Evolutionary conservation across 228 moss, liverwort and hornwort genomes (phyloP).

Genomic region (Sphagnum magellanicum): DNA sequence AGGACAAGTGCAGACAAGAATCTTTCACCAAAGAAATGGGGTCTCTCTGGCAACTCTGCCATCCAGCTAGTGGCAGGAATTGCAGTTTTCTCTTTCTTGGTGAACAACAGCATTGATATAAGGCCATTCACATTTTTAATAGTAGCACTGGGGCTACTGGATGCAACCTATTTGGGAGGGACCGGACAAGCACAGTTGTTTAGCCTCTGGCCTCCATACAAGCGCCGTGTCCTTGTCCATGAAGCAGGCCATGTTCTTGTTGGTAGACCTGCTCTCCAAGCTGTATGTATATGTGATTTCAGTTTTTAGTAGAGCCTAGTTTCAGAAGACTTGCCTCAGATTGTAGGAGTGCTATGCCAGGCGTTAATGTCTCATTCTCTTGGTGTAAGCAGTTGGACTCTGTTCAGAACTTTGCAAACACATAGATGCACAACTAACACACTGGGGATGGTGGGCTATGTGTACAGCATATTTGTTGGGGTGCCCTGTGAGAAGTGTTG

Average conservation of each 20-base stretch:
- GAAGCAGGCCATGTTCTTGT: constrained; percentile 99
- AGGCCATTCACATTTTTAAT: constrained; percentile 50
- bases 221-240: constrained; percentile 75
- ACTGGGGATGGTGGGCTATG: neutral
- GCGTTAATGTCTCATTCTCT: too few relatives aligned
- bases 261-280: constrained; percentile 29
- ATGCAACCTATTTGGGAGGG: constrained; percentile 80
- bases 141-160: constrained; percentile 61
- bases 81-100: constrained; percentile 57
- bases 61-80: constrained; percentile 49
- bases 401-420: too few relatives aligned
- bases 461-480: constrained; percentile 89
- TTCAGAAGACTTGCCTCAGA: too few relatives aligned
- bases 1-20: constrained; percentile 4
- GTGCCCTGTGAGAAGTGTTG: constrained; percentile 82
- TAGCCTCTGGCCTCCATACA: constrained; percentile 81
- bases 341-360: too few relatives aligned
- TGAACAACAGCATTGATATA: constrained; percentile 66
- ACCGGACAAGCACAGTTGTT: constrained; percentile 58
- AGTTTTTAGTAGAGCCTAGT: too few relatives aligned
- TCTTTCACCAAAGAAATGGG: constrained; percentile 98
- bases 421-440: too few relatives aligned
- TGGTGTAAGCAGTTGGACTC: too few relatives aligned
- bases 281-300: too few relatives aligned
- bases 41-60: constrained; percentile 60